Evolutionary conservation across 768 basidiomycete species (phyloP), one percentile per base, ranked within the genome.

Genomic region (Mycena albidolilacea): DNA sequence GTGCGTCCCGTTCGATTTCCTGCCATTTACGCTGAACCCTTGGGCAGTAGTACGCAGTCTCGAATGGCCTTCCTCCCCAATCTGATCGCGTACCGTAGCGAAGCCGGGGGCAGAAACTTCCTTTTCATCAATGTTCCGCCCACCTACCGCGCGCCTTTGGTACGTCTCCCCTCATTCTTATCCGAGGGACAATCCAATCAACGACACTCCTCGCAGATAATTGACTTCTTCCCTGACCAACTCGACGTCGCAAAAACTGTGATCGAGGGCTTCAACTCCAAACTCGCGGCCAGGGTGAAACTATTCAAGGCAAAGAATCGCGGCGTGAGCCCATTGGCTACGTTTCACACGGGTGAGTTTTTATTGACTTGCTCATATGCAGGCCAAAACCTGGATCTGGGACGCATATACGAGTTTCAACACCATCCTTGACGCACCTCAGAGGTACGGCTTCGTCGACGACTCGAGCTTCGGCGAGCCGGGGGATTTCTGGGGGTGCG

Each of bases 401-500:
- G 90, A 92, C 71, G 82, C 89, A 1, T 82, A 86, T 75, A 69
- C 87, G 0, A 81, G 81, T 38, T 90, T 90, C 81, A 85, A 82
- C 21, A 84, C 80, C 3, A 86, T 91, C 35, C 80, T 91, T 9
- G 81, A 89, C 79, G 68, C 79, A 43, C 88, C 90, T 1, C 82
- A 81, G 1, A 76, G 82, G 19, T 91, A 85, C 69, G 90, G 90
- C 0, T 90, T 91, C 78, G 80, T 82, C 19, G 89, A 91, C 74
- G 84, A 84, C 2, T 85, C 84, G 3, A 89, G 89, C 10, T 79
- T 77, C 23, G 81, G 79, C 37, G 46, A 65, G 15, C 43, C 83
- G 12, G 84, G 84, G 15, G 80, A 85, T 60, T 90, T 90, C 84
- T 90, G 90, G 90, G 87, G 86, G 88, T 89, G 73, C 64, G 87